phyloP scores from a whole-genome alignment of 1,139 yeast genomes.

The Yamadazyma membranifaciens region DNA sequence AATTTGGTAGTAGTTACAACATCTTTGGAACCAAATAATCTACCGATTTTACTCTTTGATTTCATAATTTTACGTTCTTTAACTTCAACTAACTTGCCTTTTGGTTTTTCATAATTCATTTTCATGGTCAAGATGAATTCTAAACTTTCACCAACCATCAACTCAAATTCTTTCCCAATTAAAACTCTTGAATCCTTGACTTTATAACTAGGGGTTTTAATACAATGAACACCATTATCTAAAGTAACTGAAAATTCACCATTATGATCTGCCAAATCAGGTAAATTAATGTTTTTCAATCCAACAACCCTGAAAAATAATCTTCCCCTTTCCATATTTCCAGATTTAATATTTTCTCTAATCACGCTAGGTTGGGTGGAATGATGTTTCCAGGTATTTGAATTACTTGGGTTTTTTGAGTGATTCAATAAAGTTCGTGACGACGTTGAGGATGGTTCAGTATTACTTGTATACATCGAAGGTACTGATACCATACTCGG shows the following conservation, averaged over 20 bases:
- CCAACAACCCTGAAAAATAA: slow-evolving; percentile 68
- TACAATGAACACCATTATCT: slow-evolving; percentile 88
- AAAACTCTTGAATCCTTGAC: slow-evolving; percentile 38
- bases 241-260: slow-evolving; percentile 70
- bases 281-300: slow-evolving; percentile 55
- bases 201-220: slow-evolving; percentile 66
- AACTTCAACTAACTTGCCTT: slow-evolving; percentile 55
- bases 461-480: slow-evolving; percentile 19
- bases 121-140: slow-evolving; percentile 77
- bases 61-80: slow-evolving; percentile 51
- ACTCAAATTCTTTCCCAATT: slow-evolving; percentile 82
- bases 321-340: slow-evolving; percentile 63
- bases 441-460: slow-evolving; percentile 18
- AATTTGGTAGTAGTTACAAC: slow-evolving; percentile 52
- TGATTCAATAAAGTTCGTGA: slow-evolving; percentile 16
- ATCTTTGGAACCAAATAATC: slow-evolving; percentile 51
- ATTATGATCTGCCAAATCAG: slow-evolving; percentile 51
- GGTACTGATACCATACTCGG: slow-evolving; percentile 33
- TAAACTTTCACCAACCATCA: slow-evolving; percentile 63
- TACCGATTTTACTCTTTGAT: slow-evolving; percentile 43
- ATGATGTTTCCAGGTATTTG: slow-evolving; percentile 15
- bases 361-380: slow-evolving; percentile 18
- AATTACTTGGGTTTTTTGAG: slow-evolving; percentile 3
- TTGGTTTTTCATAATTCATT: slow-evolving; percentile 55
- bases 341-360: slow-evolving; percentile 10